Conservation (phyloP, 805 yeast genomes). For the Zygotorulaspora sp. region DNA sequence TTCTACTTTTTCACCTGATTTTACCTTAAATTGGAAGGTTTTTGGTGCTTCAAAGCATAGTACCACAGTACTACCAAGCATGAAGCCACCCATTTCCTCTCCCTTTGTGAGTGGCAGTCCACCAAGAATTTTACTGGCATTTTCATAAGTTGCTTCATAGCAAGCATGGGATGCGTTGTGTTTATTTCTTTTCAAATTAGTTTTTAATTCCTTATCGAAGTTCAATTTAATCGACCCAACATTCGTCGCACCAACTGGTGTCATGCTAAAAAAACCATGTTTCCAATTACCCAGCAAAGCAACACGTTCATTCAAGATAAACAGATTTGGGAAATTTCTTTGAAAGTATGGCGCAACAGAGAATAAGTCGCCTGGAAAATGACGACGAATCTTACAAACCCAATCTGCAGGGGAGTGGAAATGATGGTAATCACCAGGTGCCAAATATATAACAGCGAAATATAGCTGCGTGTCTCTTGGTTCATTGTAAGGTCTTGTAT, state of each 20-base stretch:
- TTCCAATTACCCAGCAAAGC: constrained; percentile 95
- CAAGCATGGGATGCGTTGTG: constrained; percentile 69
- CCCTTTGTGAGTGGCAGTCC: constrained; percentile 91
- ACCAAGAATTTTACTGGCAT: constrained; percentile 68
- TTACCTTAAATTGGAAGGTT: constrained; percentile 62
- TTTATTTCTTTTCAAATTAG: constrained; percentile 56
- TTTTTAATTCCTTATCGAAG: constrained; percentile 83
- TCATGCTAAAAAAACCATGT: constrained; percentile 96
- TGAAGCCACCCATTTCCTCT: constrained; percentile 95
- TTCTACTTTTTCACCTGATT: constrained; percentile 70
- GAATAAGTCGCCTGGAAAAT: constrained; percentile 91
- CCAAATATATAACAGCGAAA: constrained; percentile 88
- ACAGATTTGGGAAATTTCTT: constrained; percentile 75
- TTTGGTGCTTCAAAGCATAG: constrained; percentile 94
- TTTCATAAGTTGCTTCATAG: constrained; percentile 87
- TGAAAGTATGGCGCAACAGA: constrained; percentile 97
- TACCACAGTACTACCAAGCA: constrained; percentile 94
- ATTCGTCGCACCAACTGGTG: constrained; percentile 98
- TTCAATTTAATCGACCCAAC: constrained; percentile 92
- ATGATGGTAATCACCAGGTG: constrained; percentile 98
- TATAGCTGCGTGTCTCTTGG: constrained; percentile 56
- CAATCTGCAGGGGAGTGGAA: constrained; percentile 95
- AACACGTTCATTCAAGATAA: constrained; percentile 90
- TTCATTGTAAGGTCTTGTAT: constrained; percentile 18
- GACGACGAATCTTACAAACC: constrained; percentile 91